Evolutionary conservation across 2,329 filamentous ascomycete species (phyloP).

Genomic region (Verticillium klebahnii): DNA sequence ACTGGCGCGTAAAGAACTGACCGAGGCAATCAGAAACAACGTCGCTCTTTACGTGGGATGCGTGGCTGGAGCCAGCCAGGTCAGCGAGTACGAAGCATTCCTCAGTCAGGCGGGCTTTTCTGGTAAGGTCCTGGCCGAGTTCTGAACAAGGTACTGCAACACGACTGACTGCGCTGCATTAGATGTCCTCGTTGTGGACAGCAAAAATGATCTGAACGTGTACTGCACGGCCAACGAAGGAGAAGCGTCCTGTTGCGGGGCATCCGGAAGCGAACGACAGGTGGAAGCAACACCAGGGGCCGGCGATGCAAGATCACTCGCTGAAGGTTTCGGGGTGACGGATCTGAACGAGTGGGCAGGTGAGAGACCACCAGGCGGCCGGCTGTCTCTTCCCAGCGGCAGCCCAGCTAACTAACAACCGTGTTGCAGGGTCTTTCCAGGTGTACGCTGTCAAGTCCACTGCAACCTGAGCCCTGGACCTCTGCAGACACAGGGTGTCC

Average conservation of each 20-base stretch:
- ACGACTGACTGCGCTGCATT: background rate
- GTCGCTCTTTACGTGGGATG: slow-evolving; percentile 56
- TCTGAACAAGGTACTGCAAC: background rate
- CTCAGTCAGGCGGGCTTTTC: slow-evolving; percentile 45
- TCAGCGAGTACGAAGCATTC: slow-evolving; percentile 47
- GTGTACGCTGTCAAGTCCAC: slow-evolving; percentile 24
- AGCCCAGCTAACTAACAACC: background rate
- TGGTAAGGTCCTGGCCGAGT: slow-evolving; percentile 23
- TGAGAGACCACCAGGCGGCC: background rate
- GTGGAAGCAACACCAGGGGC: background rate
- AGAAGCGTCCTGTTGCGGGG: slow-evolving; percentile 9
- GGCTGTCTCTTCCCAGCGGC: background rate
- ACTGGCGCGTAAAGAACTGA: slow-evolving; percentile 43
- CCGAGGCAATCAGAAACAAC: slow-evolving; percentile 40
- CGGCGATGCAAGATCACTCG: background rate
- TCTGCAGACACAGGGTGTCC: no score
- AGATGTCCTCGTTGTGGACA: slow-evolving; percentile 41
- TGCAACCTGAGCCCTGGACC: slow-evolving; percentile 17
- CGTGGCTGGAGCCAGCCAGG: slow-evolving; percentile 50
- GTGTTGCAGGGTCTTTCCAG: slow-evolving; percentile 9
- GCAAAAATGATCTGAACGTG: slow-evolving; percentile 41
- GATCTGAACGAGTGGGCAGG: background rate
- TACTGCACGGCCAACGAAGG: slow-evolving; percentile 30
- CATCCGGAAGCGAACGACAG: background rate
- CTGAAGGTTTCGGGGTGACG: background rate